Evolutionary conservation across 306 rosid species (phyloP), one percentile per base, ranked within the genome.

Genomic region (Trifolium dubium): DNA sequence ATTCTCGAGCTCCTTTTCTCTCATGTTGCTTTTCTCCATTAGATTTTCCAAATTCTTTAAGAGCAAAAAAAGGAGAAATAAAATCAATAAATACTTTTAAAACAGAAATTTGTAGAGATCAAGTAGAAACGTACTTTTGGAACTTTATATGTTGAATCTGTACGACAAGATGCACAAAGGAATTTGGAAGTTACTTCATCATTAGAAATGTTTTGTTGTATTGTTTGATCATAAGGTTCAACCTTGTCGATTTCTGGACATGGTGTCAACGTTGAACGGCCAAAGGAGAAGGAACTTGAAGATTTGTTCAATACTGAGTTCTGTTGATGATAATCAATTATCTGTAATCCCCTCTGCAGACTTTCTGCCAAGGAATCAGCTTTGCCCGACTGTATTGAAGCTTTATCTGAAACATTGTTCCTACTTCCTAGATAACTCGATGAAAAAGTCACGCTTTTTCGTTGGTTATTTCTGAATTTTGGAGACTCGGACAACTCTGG

Each of bases 401-500:
- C 85, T 61, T 62, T 88, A 68, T 75, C 98, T 8, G 80, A 65
- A 72, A 77, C 73, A 77, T 83, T 82, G 63, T 81, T 88, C 80
- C 81, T 74, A 79, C 83, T 69, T 51, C 72, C 93, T 31, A 87
- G 81, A 83, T 79, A 64, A 77, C 92, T 81, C 7, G 93, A 43
- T 50, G 95, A 76, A 37, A 85, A 49, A 58, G 81, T 75, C 79
- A 82, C 66, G 49, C 97, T 89, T 83, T 85, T 94, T 81, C 92
- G 83, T 44, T 79, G 92, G 62, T 64, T 53, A 64, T 87, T 90
- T 75, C 96, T 87, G 73, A 95, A 72, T 81, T 88, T 95, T 37
- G 99, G 99, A 72, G 99, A 95, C 79, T 95, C 97, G 0, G 99
- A 88, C 81, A 90, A 44, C 55, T 78, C 79, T 32, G 99, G 99